Evolutionary conservation across 495 filamentous ascomycete species (phyloP), one percentile per base, ranked within the genome.

Genomic region (Penicillium crystallinum): DNA sequence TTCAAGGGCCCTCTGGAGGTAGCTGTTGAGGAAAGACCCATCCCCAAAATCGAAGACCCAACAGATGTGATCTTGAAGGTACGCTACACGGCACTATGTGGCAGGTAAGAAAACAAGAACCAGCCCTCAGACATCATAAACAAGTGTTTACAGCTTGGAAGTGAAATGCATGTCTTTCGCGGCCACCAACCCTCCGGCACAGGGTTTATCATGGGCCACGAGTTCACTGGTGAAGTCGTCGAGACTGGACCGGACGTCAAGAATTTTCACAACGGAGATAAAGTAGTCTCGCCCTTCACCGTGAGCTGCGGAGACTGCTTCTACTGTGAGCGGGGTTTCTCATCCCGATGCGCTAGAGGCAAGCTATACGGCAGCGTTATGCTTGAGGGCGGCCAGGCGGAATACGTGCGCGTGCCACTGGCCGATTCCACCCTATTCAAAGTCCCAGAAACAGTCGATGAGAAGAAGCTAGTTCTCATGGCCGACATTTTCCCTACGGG

Each of bases 61-160:
- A 83, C 77, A 42, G 92, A 96, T 66, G 81, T 87, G 47, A 83
- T 97, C 52, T 79, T 96, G 49, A 91, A 90, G 67, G 87, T 96
- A 35, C 76, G 81, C 43, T 85, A 88, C 54, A 89, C 90, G 2
- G 91, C 89, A 14, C 74, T 97, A 31, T 96, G 91, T 67, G 91
- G 91, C 59, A 90, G 87, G 89, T 89, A 73, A 61, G 76, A 27
- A 1, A 23, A 22, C 27, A 11, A 6, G n/a, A 18, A 1, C 8
- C 6, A 12, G 15, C 8, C 12, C 9, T 4, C 4, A 36, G 8
- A 17, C 3, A 29, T 11, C 4, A 36, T 7, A 11, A 6, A 21
- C 46, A 51, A 10, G 56, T 1, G 43, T 18, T 9, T 0, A 0
- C 4, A 4, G n/a, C n/a, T n/a, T n/a, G n/a, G n/a, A 3, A 66